Evolutionary conservation across 2,329 filamentous ascomycete genomes (phyloP).

Genomic region (Colletotrichum shisoi): DNA sequence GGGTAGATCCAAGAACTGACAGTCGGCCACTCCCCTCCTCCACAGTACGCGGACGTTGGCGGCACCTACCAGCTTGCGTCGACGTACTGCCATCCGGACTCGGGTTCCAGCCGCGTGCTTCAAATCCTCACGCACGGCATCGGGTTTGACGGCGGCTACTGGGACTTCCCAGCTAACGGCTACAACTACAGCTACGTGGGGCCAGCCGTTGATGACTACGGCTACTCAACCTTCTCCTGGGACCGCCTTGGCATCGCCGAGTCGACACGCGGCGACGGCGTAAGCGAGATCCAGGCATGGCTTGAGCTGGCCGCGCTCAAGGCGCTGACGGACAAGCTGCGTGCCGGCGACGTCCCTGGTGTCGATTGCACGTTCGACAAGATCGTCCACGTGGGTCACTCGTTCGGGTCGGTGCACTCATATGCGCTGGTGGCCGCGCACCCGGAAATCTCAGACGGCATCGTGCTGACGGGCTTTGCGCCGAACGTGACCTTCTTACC

Average conservation of each 20-base stretch:
- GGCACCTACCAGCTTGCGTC: constrained; percentile 66
- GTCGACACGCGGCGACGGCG: constrained; percentile 65
- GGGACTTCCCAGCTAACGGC: constrained; percentile 65
- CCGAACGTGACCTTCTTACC: constrained; percentile 56
- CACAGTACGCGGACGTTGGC: constrained; percentile 58
- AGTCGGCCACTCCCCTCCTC: background rate
- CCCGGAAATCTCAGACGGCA: constrained; percentile 63
- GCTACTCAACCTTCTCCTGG: constrained; percentile 67
- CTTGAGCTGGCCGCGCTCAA: constrained; percentile 67
- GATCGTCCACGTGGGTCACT: constrained; percentile 69
- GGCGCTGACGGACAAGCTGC: constrained; percentile 60
- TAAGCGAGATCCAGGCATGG: constrained; percentile 66
- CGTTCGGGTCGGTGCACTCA: constrained; percentile 67
- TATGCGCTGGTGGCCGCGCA: constrained; percentile 62
- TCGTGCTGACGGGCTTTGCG: constrained; percentile 69
- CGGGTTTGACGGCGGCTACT: constrained; percentile 61
- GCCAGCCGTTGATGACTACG: constrained; percentile 60
- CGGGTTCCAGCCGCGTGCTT: constrained; percentile 49
- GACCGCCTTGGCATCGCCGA: constrained; percentile 69
- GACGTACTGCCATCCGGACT: constrained; percentile 67
- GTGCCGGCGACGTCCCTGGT: constrained; percentile 54
- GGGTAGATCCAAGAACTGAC: background rate
- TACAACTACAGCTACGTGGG: constrained; percentile 70
- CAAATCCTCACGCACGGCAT: constrained; percentile 55
- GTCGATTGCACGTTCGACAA: constrained; percentile 51